Conservation (phyloP, 2,329 filamentous ascomycete genomes). For the Camptophora hylomeconis region DNA sequence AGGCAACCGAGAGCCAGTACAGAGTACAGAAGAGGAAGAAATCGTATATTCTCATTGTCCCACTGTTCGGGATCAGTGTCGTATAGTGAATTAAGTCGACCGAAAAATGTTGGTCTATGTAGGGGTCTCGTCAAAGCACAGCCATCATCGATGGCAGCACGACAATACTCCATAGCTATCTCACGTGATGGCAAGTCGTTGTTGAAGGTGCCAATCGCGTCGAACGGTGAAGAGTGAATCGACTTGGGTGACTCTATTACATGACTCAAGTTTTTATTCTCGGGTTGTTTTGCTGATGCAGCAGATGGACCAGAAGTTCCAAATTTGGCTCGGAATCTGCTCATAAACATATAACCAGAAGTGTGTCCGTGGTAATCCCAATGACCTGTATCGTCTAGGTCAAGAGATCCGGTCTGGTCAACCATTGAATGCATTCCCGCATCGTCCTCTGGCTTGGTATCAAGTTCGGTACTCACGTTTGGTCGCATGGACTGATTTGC, state of each 20-base stretch:
- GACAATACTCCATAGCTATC: constrained; percentile 43
- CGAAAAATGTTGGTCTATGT: constrained; percentile 70
- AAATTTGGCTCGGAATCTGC: constrained; percentile 77
- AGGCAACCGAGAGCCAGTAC: constrained; percentile 61
- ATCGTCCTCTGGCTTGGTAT: constrained; percentile 46
- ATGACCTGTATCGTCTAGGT: constrained; percentile 79
- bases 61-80: constrained; percentile 50
- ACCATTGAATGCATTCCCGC: constrained; percentile 86
- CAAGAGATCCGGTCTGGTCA: constrained; percentile 76
- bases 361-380: constrained; percentile 95
- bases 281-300: constrained; percentile 37
- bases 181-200: constrained; percentile 54
- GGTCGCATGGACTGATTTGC: constrained; percentile 19
- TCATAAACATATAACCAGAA: constrained; percentile 79
- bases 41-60: constrained; percentile 51
- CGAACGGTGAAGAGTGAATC: constrained; percentile 47
- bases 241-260: constrained; percentile 60
- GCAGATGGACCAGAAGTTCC: constrained; percentile 51
- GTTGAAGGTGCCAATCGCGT: constrained; percentile 38
- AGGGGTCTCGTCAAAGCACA: constrained; percentile 57
- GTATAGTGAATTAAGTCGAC: constrained; percentile 65
- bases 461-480: constrained; percentile 20
- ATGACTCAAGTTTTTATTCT: constrained; percentile 38
- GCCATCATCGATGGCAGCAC: constrained; percentile 49
- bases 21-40: constrained; percentile 58